Evolutionary conservation across 2,329 filamentous ascomycete genomes (phyloP), one percentile per base, ranked within the genome.

Genomic region (Pestalotiopsis sp.): DNA sequence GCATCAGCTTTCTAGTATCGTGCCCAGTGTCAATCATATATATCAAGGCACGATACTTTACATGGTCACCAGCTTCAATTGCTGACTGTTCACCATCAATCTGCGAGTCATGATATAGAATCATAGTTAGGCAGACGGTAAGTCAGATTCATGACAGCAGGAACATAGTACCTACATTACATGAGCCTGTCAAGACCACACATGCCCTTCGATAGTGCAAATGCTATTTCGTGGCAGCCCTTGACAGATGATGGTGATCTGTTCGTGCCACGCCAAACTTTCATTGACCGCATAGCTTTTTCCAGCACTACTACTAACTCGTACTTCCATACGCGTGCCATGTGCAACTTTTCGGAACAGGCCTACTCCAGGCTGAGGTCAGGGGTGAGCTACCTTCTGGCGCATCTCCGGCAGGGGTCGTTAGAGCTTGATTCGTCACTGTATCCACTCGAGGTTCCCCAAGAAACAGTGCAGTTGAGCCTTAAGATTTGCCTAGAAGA

Each of bases 351-450:
- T 7, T 52, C 45, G 45, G 45, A 52, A 52, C 45, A 52, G 45
- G 45, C 45, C 45, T 52, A 52, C 45, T 52, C 45, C 27, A 38
- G 59, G 27, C 59, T 36, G 25, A 59, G 27, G 59, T 62, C 59
- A 62, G 59, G 59, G 59, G 59, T 59, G 59, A 62, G 59, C 59
- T 62, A 27, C 45, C 45, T 12, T 52, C 45, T n/a, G 45, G 45
- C 45, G 45, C 45, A 52, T 39, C 14, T 12, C 31, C 13, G 59
- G 31, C 59, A 62, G 59, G 59, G 59, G 59, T 20, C n/a, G 17
- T 14, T 20, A 62, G 59, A 62, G 59, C 59, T 62, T 62, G 59
- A 62, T 62, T 62, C 59, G 59, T 62, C 59, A 62, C 31, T 36
- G 59, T 36, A 62, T 39, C 59, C 59, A 62, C 59, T 62, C 57